phyloP scores from a whole-genome alignment of 345 rosid genomes.

The Melastoma malabathricum region DNA sequence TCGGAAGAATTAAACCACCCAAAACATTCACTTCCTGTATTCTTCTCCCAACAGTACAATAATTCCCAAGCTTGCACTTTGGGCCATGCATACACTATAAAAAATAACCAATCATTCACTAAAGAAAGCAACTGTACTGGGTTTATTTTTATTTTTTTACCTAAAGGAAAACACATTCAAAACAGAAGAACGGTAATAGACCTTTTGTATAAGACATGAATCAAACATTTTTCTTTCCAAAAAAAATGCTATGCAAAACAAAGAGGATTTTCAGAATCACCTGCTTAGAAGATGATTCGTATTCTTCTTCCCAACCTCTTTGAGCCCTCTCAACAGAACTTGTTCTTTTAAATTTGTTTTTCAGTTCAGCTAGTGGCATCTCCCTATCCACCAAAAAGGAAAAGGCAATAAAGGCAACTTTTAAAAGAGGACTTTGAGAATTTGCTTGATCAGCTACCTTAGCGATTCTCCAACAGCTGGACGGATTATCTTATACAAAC shows the following conservation, averaged over 20 bases:
- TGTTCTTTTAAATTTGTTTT: constrained; percentile 66
- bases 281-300: constrained; percentile 89
- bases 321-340: constrained; percentile 64
- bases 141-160: no score
- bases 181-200: not conserved
- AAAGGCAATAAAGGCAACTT: constrained; percentile 2
- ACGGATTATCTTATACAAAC: constrained; percentile 73
- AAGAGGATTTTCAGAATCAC: constrained; percentile 16
- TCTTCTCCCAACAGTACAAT: constrained; percentile 94
- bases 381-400: constrained; percentile 37
- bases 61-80: constrained; percentile 76
- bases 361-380: constrained; percentile 69
- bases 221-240: no score
- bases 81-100: constrained; percentile 98
- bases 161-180: no score
- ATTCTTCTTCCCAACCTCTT: constrained; percentile 92
- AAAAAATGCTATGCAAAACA: not conserved
- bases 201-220: no score
- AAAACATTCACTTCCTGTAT: constrained; percentile 84
- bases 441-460: constrained; percentile 34
- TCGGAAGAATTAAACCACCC: constrained; percentile 95
- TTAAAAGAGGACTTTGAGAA: not conserved
- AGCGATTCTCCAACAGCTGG: constrained; percentile 93
- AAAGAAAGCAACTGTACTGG: no score
- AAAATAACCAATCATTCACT: constrained; percentile 5